Base-by-base conservation (phyloP, 202 grass and related monocot genomes). In the Brachypodium distachyon region DNA sequence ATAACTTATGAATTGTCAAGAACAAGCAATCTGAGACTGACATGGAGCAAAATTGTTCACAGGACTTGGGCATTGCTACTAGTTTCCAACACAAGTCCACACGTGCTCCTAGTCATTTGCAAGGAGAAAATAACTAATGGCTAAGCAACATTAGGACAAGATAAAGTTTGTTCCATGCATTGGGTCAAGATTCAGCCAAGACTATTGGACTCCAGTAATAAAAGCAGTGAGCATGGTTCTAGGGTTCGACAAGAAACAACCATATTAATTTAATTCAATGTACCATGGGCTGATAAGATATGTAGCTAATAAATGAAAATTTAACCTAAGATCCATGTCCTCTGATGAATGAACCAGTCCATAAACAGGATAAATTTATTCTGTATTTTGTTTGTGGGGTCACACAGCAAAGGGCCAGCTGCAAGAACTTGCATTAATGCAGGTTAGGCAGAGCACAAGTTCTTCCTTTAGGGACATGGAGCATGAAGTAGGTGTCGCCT, bases 1-100 rank as follows among this genome's bases (percentile, higher is more conserved):
- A 79, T 18, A 58, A 76, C 38, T n/a, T n/a, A n/a, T n/a, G n/a
- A n/a, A 67, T 58, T 73, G 11, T n/a, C 38, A 51, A 73, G 12
- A 31, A 67, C 28, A 50, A 68, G 10, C 41, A 73, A 42, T 8
- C 18, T 37, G 16, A 41, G 32, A 59, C n/a, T 16, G 32, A 21
- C 29, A 67, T 11, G 21, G 37, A 52, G 26, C 41, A 17, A 8
- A 1, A 27, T 12, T 31, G 22, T 38, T 51, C 38, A 12, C 33
- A 33, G 18, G n/a, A n/a, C n/a, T n/a, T n/a, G n/a, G n/a, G n/a
- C n/a, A n/a, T n/a, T n/a, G n/a, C n/a, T n/a, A n/a, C n/a, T n/a
- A n/a, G n/a, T n/a, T n/a, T n/a, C n/a, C n/a, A n/a, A n/a, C n/a
- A n/a, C n/a, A n/a, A n/a, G n/a, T n/a, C n/a, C n/a, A n/a, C n/a